phyloP scores from a whole-genome alignment of 1,284 basidiomycete species.

The Cutaneotrichosporon cutaneum region DNA sequence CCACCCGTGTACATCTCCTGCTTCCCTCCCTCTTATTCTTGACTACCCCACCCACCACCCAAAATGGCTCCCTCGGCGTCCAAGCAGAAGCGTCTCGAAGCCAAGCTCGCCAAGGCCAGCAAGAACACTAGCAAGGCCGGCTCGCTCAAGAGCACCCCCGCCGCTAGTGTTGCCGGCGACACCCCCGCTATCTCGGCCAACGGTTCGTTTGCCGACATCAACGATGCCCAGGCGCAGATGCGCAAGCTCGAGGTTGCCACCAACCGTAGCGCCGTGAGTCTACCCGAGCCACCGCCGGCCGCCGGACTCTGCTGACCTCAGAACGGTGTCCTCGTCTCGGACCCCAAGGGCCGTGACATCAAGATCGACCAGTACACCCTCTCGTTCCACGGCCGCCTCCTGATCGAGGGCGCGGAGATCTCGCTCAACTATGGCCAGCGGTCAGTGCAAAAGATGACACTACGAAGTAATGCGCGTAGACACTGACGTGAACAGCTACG shows the following conservation, averaged over 20 bases:
- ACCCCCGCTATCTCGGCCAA: conserved; percentile 75
- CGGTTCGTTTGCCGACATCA: conserved; percentile 62
- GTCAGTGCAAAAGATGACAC: conserved; percentile 47
- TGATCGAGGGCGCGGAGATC: conserved; percentile 86
- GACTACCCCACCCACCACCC: conserved; percentile 6
- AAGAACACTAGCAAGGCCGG: conserved; percentile 49
- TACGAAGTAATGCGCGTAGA: background rate
- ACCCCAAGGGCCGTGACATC: conserved; percentile 89
- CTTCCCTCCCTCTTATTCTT: background rate
- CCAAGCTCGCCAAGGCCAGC: conserved; percentile 75
- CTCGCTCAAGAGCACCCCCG: conserved; percentile 56
- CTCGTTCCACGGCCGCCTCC: conserved; percentile 92
- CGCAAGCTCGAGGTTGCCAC: conserved; percentile 82
- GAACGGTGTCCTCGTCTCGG: conserved; percentile 88
- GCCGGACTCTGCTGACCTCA: conserved; percentile 17
- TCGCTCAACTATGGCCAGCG: conserved; percentile 95
- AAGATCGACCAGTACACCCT: conserved; percentile 96
- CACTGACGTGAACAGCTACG: conserved; percentile 58
- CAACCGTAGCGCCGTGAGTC: conserved; percentile 65
- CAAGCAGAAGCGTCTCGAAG: conserved; percentile 72
- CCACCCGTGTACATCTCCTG: background rate
- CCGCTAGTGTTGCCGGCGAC: conserved; percentile 61
- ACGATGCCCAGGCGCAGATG: conserved; percentile 63
- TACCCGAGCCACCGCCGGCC: background rate
- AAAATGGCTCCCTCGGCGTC: conserved; percentile 54